Conservation (phyloP, 345 rosid species). For the Erysimum cheiranthoides region DNA sequence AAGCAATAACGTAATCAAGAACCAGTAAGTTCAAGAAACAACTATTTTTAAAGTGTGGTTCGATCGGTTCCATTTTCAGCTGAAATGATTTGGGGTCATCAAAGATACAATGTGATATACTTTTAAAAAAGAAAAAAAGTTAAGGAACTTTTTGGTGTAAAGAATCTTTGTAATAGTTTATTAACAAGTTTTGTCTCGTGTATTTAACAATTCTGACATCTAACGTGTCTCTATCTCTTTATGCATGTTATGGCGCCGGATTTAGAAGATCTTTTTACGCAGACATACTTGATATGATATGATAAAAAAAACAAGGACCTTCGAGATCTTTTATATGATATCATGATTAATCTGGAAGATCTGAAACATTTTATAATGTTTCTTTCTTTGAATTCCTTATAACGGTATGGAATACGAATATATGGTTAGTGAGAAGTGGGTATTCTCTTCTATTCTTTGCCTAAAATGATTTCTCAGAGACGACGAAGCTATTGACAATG, state of each 20-base stretch:
- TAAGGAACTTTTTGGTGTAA: background rate
- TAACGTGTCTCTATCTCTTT: conserved; percentile 38
- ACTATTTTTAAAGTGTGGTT: background rate
- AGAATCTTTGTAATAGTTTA: conserved; percentile 40
- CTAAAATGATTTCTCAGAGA: conserved; percentile 7
- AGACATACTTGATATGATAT: conserved; percentile 35
- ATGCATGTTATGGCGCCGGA: conserved; percentile 49
- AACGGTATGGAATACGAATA: conserved; percentile 37
- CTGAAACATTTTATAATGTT: conserved; percentile 7
- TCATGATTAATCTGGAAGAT: conserved; percentile 38
- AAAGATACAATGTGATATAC: conserved; percentile 5
- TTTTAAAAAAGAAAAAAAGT: background rate
- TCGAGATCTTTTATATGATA: conserved; percentile 25
- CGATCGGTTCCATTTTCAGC: conserved; percentile 19
- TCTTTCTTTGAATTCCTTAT: conserved; percentile 17
- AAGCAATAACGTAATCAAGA: background rate
- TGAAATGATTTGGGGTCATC: conserved; percentile 18
- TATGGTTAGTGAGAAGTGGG: conserved; percentile 45
- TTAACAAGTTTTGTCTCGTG: conserved; percentile 39
- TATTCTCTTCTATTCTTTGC: conserved; percentile 19
- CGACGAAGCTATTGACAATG: conserved; percentile 26
- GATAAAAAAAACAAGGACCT: conserved; percentile 15
- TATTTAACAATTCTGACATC: conserved; percentile 42
- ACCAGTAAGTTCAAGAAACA: background rate
- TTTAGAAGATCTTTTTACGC: conserved; percentile 47